phyloP scores from a whole-genome alignment of 2,329 filamentous ascomycete genomes.

The Fusarium acutatum region DNA sequence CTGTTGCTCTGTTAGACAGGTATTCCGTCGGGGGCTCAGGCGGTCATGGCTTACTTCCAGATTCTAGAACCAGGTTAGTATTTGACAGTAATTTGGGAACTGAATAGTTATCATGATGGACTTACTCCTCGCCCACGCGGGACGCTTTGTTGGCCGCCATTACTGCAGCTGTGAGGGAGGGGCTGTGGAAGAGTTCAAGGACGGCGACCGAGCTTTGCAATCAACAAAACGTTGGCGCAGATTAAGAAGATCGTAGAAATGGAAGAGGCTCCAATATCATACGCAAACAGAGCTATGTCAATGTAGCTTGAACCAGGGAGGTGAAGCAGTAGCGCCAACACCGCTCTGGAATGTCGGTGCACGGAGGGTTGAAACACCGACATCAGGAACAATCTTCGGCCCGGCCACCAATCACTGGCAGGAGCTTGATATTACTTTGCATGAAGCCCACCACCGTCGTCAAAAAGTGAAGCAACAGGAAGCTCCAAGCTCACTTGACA shows the following conservation, averaged over 20 bases:
- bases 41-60: constrained; percentile 78
- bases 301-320: constrained; percentile 16
- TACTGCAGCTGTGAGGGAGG: constrained; percentile 26
- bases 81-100: neutral
- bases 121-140: constrained; percentile 70
- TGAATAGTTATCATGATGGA: constrained; percentile 25
- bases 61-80: constrained; percentile 67
- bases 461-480: constrained; percentile 16
- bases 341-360: constrained; percentile 35
- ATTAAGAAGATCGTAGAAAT: neutral
- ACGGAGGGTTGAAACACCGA: constrained; percentile 37
- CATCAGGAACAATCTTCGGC: constrained; percentile 48
- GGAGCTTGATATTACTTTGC: constrained; percentile 29
- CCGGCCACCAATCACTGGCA: constrained; percentile 45
- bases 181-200: neutral
- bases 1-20: constrained; percentile 56
- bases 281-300: neutral
- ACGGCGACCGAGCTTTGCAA: neutral
- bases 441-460: constrained; percentile 27
- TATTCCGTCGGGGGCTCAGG: neutral
- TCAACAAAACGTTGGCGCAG: neutral
- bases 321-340: constrained; percentile 30
- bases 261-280: neutral
- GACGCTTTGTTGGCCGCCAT: constrained; percentile 70
- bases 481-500: constrained; percentile 20